Base-by-base conservation (phyloP, 2,329 filamentous ascomycete genomes). In the Phoma sp. region DNA sequence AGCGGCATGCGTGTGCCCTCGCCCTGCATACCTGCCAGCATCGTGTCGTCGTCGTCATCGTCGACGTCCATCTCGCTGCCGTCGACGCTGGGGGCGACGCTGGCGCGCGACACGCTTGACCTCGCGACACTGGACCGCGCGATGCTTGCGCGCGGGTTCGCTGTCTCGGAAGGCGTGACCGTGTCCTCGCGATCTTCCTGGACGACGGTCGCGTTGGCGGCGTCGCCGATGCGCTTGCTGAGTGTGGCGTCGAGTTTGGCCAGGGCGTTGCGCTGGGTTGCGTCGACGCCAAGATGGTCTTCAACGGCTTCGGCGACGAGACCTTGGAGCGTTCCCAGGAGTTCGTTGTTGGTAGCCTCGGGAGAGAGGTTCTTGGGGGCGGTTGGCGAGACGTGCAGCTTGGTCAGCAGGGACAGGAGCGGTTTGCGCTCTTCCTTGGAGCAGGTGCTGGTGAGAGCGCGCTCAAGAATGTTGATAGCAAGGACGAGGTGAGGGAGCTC, bases 391-490 rank as follows among this genome's bases (percentile, higher is more conserved):
- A 98, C 82, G 69, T 93, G 86, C 2, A 97, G 80, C 75, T 97
- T 98, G 61, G 86, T 86, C 1, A 98, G 82, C 42, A 97, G 84
- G 0, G 87, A 57, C 1, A 73, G 75, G 65, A 73, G 50, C 1
- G 69, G 83, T 72, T 96, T 97, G 77, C 90, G 91, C 75, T 97
- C 93, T 60, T 96, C 92, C 71, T 90, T 90, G 60, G 80, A 86
- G 52, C 75, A 78, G 11, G 86, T 82, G 52, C 82, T 86, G 30
- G 84, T 84, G 22, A 88, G 80, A 1, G 96, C 78, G 53, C 87
- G 86, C 60, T 93, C 89, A 4, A 98, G 75, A 11, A 96, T 86
- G 61, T 90, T 88, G 52, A 82, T 82, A 0, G 91, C 90, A 58
- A 98, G 83, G 9, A 89, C 83, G 2, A 96, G 80, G 68, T 97